phyloP scores from a whole-genome alignment of 331 rosid species.

The Cydonia oblonga region DNA sequence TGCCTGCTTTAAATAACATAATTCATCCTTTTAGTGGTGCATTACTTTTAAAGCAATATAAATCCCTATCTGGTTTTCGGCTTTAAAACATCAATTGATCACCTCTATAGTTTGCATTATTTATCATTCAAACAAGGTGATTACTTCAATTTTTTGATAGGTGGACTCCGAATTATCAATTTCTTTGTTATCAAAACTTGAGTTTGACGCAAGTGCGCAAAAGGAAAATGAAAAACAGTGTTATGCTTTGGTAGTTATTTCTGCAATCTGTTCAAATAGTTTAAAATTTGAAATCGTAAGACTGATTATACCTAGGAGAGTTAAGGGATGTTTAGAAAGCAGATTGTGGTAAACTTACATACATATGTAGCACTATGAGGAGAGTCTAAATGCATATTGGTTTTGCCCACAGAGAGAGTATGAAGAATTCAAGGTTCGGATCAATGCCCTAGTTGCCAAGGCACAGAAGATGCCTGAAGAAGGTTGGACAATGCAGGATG shows the following conservation, averaged over 20 bases:
- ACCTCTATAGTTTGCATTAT: background rate
- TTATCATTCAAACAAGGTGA: background rate
- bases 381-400: background rate
- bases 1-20: background rate
- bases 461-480: constrained; percentile 99
- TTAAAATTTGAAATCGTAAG: background rate
- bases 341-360: background rate
- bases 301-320: background rate
- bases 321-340: background rate
- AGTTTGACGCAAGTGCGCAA: background rate
- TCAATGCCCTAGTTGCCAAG: constrained; percentile 87
- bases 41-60: background rate
- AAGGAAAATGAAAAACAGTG: background rate
- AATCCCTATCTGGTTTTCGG: too few species aligned
- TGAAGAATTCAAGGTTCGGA: constrained; percentile 88
- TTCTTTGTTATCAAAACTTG: background rate
- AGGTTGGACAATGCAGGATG: constrained; percentile 99
- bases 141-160: background rate
- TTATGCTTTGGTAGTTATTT: background rate
- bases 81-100: background rate
- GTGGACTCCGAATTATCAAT: background rate
- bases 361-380: background rate
- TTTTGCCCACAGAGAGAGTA: constrained; percentile 67
- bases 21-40: background rate
- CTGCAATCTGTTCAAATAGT: background rate